Percentiles rank a stretch among this genome's conserved stretches.
phyloP scores from a whole-genome alignment of 306 rosid species.

The Biancaea sappan region DNA sequence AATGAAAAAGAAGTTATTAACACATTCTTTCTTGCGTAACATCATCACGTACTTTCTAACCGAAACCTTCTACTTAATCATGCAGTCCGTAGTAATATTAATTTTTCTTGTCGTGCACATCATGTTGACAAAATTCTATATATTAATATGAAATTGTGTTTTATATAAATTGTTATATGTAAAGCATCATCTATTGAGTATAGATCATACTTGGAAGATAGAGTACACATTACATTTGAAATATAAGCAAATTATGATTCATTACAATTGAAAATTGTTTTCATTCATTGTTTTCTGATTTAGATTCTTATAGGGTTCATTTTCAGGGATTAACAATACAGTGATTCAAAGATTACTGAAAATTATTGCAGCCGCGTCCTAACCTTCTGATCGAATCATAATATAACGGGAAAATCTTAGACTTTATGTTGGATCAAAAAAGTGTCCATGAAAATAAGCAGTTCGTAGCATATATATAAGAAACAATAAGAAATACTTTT shows the following conservation, averaged over 20 bases:
- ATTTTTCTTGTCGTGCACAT: not conserved
- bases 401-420: not conserved
- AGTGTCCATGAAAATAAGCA: no score
- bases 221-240: not conserved
- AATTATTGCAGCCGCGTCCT: not conserved
- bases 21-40: constrained; percentile 15
- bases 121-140: not conserved
- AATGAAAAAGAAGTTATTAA: not conserved
- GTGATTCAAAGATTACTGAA: not conserved
- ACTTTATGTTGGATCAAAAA: not conserved
- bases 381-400: not conserved
- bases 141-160: not conserved
- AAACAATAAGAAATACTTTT: not conserved
- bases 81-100: not conserved
- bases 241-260: not conserved
- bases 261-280: not conserved
- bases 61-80: not conserved
- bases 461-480: not conserved
- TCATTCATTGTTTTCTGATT: not conserved
- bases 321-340: not conserved
- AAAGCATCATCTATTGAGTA: not conserved
- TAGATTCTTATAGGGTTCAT: not conserved
- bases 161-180: not conserved
- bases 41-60: constrained; percentile 22
- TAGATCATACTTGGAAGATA: not conserved